Base-by-base conservation (phyloP, 177 flowering plant genomes). In the Vitis hybrid region DNA sequence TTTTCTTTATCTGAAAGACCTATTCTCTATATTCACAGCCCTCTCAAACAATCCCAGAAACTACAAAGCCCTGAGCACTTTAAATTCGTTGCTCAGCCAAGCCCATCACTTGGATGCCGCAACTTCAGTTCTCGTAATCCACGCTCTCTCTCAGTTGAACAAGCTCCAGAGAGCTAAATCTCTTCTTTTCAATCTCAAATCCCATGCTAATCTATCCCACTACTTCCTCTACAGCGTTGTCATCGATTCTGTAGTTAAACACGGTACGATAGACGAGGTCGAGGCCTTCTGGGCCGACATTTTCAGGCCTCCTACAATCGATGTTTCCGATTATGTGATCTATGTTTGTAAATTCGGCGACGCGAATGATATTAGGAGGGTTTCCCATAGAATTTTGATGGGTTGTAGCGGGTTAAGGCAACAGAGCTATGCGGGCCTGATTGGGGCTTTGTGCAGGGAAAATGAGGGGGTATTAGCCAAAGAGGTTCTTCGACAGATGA, bases 361-460 rank as follows among this genome's bases (percentile, higher is more conserved):
- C 19, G 31, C 31, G 68, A 50, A 13, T 54, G 51, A 52, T 81
- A 80, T 67, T 70, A 71, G 71, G 53, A 62, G 31, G 18, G 66
- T 79, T 13, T 69, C 68, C 49, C 59, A 71, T 53, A 74, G 80
- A 71, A 71, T 80, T 52, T 57, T 83, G 58, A 71, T 49, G 74
- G 82, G 69, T 64, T 74, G 75, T 66, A 51, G 79, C 57, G 76
- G 51, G 47, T 63, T 83, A 17, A 62, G 44, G 67, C 47, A 20
- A 17, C 81, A 75, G 59, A 76, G 82, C 58, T 83, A 81, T 31
- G 31, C 69, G 20, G 81, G 81, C 17, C 66, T 83, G 60, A 68
- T 81, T 57, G 87, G 81, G 65, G 84, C 80, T 66, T 67, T 84
- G 24, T 84, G 85, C 71, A 76, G 75, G 67, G 50, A 69, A 53